Base-by-base conservation (phyloP, 345 rosid species). In the Brassica rapa region DNA sequence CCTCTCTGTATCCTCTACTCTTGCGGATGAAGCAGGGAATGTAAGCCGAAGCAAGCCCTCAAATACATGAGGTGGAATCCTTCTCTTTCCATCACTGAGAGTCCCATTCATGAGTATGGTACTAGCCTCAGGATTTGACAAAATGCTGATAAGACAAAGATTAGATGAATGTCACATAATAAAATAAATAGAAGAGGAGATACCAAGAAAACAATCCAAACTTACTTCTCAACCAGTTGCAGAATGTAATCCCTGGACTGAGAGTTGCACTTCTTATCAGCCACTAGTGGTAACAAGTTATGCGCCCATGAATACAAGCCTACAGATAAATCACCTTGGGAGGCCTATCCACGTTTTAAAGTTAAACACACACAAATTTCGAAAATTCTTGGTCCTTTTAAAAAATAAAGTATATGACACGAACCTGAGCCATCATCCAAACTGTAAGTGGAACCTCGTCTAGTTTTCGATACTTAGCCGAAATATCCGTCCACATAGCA, bases 191-290 rank as follows among this genome's bases (percentile, higher is more conserved):
- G n/a, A n/a, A n/a, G n/a, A n/a, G n/a, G n/a, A n/a, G n/a, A n/a
- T n/a, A n/a, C n/a, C n/a, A n/a, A n/a, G n/a, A n/a, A 46, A 49
- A 15, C 32, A 24, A 32, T 46, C 30, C 3, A 53, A 56, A 25
- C 61, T 62, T 73, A 86, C 86, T 81, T 73, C 84, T 82, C 84
- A 27, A 66, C 80, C 51, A 87, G 62, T 80, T 88, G 92, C 81
- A 90, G 83, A 55, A 90, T 83, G 57, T 86, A 41, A 82, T 90
- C 94, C 68, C 88, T 84, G 64, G 89, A 84, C 66, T 62, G 89
- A 27, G 89, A 88, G 77, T 80, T 87, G 77, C 86, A 83, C 68
- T 62, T 82, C 83, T 77, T 84, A 16, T 77, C 66, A 80, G 68
- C 70, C 55, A 82, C 73, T 60, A 78, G 16, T 1, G 91, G 89